Evolutionary conservation across 2,329 filamentous ascomycete genomes (phyloP).

Genomic region (Xylaria sp.): DNA sequence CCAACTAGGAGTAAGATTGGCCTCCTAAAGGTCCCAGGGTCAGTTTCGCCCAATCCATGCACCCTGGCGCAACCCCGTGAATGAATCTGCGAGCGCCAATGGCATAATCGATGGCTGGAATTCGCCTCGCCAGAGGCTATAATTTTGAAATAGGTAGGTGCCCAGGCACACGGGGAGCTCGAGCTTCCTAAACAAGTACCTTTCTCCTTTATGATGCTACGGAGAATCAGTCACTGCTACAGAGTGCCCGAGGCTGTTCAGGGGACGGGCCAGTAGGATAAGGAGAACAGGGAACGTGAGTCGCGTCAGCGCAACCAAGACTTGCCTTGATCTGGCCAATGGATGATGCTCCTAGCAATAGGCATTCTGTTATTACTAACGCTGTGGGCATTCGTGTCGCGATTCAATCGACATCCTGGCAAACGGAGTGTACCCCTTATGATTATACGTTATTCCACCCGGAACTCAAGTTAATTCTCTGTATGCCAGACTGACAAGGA

Average conservation of each 20-base stretch:
- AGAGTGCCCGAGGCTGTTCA: neutral
- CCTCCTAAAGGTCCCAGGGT: too few relatives aligned
- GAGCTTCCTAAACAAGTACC: conserved; percentile 26
- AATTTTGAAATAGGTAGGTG: conserved; percentile 24
- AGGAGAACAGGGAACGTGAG: conserved; percentile 15
- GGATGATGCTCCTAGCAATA: neutral
- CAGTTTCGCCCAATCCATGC: too few relatives aligned
- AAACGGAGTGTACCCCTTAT: too few relatives aligned
- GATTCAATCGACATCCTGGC: too few relatives aligned
- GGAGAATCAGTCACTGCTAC: neutral
- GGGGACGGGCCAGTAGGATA: conserved; percentile 19
- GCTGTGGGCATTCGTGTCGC: too few relatives aligned
- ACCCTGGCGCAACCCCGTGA: neutral
- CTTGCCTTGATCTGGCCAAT: neutral
- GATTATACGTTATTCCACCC: too few relatives aligned
- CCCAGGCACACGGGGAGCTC: neutral
- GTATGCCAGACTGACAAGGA: too few relatives aligned
- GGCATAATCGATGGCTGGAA: neutral
- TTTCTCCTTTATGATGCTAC: conserved; percentile 6
- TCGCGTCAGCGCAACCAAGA: neutral
- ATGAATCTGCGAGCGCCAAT: neutral
- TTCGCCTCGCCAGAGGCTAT: neutral
- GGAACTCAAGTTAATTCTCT: too few relatives aligned
- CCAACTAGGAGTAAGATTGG: too few relatives aligned
- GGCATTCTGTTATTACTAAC: neutral